These are phyloP conservation scores for Trichoderma sp. DNA, from an alignment of 2,329 filamentous ascomycete species.

Conservation along the genomic window DNA sequence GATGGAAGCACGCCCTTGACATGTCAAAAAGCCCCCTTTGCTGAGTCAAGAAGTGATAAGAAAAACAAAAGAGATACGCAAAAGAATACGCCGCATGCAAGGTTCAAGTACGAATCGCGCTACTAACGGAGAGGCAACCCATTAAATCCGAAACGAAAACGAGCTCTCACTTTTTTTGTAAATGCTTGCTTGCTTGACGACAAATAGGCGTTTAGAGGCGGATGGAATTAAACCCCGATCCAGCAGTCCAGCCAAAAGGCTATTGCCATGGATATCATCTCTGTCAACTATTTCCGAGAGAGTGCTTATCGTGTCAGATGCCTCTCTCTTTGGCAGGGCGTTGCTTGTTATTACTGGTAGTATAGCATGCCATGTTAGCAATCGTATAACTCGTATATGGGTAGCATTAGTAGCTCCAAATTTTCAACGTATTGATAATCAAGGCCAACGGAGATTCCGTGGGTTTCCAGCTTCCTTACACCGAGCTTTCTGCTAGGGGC, in stretches of 20 bases:
- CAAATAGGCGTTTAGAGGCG: not conserved
- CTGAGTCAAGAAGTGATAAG: not conserved
- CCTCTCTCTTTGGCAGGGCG: not conserved
- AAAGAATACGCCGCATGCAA: not conserved
- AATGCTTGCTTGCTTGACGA: not conserved
- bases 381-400: not conserved
- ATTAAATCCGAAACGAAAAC: not conserved
- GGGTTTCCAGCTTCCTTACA: not conserved
- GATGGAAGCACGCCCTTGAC: not conserved
- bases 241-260: not conserved
- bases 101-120: not conserved
- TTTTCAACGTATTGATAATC: not conserved
- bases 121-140: not conserved
- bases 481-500: not conserved
- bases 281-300: not conserved
- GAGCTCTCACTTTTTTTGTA: not conserved
- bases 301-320: not conserved
- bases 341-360: no score
- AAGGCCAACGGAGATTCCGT: conserved; percentile 6
- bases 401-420: not conserved
- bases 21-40: not conserved
- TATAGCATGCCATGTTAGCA: no score
- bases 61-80: not conserved
- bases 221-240: not conserved
- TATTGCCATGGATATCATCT: not conserved